These are phyloP conservation scores for Pterulicium gracile DNA, from an alignment of 1,284 basidiomycete species.

Conservation along the genomic window DNA sequence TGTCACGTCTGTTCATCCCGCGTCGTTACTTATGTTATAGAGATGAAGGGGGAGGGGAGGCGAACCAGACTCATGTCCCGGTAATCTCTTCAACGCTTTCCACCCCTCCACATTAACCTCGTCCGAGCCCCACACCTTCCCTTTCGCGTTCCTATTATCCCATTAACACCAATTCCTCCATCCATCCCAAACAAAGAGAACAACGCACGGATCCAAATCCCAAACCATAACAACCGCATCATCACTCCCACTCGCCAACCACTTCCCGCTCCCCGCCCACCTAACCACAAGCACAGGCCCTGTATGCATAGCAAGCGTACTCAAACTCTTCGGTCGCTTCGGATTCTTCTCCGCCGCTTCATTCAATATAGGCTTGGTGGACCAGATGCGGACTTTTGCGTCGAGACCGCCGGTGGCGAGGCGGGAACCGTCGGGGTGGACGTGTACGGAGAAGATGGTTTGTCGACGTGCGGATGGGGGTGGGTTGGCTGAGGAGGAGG, in stretches of 20 bases:
- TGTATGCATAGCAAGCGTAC: constrained; percentile 88
- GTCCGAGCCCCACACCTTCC: constrained; percentile 85
- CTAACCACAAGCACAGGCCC: constrained; percentile 91
- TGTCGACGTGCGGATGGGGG: constrained; percentile 70
- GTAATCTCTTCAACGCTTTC: constrained; percentile 86
- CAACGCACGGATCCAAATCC: constrained; percentile 92
- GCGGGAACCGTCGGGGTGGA: constrained; percentile 92
- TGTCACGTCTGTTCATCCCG: constrained; percentile 66
- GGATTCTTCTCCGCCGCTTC: constrained; percentile 62
- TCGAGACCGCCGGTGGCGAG: constrained; percentile 95
- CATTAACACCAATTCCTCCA: constrained; percentile 3
- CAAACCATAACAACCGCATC: constrained; percentile 95
- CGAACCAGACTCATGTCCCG: constrained; percentile 87
- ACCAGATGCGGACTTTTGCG: constrained; percentile 96
- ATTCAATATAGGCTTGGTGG: constrained; percentile 85
- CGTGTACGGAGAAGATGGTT: constrained; percentile 87
- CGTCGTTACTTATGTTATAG: constrained; percentile 2
- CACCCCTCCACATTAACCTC: constrained; percentile 96
- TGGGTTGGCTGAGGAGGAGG: constrained; percentile 30
- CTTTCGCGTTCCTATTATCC: constrained; percentile 52
- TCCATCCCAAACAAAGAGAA: constrained; percentile 5
- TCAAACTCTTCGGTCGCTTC: constrained; percentile 77
- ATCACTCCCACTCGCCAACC: constrained; percentile 94
- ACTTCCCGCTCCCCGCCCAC: constrained; percentile 92
- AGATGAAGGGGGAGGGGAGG: constrained; percentile 6